phyloP scores from a whole-genome alignment of 2,329 filamentous ascomycete species.

The Magnaporthiopsis incrustans region DNA sequence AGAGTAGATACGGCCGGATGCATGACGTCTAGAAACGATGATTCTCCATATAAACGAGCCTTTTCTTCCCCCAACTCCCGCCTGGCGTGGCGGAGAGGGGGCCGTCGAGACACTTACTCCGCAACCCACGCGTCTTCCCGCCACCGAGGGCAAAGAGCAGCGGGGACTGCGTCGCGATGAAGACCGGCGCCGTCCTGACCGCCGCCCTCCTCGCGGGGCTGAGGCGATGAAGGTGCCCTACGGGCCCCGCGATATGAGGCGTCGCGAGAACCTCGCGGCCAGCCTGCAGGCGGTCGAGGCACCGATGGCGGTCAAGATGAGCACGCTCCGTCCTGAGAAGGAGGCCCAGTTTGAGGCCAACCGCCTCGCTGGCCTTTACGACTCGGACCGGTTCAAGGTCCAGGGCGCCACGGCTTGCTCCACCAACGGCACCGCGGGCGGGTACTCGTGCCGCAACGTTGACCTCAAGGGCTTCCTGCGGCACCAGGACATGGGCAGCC shows the following conservation, averaged over 20 bases:
- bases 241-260: neutral
- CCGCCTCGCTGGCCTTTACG: neutral
- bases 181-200: neutral
- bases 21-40: no score
- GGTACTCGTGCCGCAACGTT: constrained; percentile 6
- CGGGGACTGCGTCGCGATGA: neutral
- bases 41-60: neutral
- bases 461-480: constrained; percentile 6
- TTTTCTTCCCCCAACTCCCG: neutral
- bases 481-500: constrained; percentile 5
- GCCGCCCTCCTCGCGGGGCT: neutral
- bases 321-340: neutral
- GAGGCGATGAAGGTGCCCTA: neutral
- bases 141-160: neutral
- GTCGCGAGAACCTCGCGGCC: neutral
- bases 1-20: no score
- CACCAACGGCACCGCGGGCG: constrained; percentile 4
- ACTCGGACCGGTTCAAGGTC: constrained; percentile 1
- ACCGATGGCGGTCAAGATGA: constrained; percentile 1
- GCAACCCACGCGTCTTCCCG: neutral
- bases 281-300: neutral
- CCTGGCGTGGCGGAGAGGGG: neutral
- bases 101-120: no score
- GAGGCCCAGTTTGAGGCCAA: neutral
- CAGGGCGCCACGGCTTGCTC: constrained; percentile 1